Evolutionary conservation across 768 basidiomycete species (phyloP), one percentile per base, ranked within the genome.

Genomic region (Amanita pallidorosea): DNA sequence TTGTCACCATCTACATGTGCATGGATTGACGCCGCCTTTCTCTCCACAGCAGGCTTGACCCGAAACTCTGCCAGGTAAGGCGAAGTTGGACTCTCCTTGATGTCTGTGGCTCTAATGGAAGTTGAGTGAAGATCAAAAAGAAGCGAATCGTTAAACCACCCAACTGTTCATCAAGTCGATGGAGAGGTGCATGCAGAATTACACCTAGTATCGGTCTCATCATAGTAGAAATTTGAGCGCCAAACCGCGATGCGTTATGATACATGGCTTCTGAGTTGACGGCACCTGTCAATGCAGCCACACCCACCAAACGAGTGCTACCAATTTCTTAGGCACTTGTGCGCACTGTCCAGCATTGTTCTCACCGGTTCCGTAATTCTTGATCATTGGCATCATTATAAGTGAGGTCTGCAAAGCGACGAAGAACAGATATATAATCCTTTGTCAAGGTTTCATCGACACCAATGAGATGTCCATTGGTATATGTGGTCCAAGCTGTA

Each of bases 401-500:
- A 52, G 86, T 82, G 57, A 88, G 71, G 11, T 62, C 61, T 7
- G 85, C 70, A 61, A 95, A 91, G 53, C 72, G 77, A 9, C 65
- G 66, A 34, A 95, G 73, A 27, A 80, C 76, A 7, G 74, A 71
- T 29, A 89, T 66, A 64, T 95, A 95, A 51, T 82, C 75, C 23
- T 71, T 69, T 0, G 88, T 87, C 45, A 89, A 68, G 27, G 61
- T 66, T 50, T 76, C 77, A 60, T 95, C 92, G 11, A 83, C 79
- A 23, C 87, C 88, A 55, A 94, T 81, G 36, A 87, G 70, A 49
- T 82, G 81, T 0, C 91, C 90, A 57, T 94, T 85, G 18, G 93
- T 91, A 57, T 83, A 96, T 13, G 92, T 93, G 17, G 86, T 85
- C 85, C 90, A 97, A 1, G 90, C 85, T 3, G 85, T 88, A 59